A percentile compares a stretch with the other conserved stretches of the same genome.
Conservation (phyloP, 805 yeast genomes). For the Pichia manshurica region DNA sequence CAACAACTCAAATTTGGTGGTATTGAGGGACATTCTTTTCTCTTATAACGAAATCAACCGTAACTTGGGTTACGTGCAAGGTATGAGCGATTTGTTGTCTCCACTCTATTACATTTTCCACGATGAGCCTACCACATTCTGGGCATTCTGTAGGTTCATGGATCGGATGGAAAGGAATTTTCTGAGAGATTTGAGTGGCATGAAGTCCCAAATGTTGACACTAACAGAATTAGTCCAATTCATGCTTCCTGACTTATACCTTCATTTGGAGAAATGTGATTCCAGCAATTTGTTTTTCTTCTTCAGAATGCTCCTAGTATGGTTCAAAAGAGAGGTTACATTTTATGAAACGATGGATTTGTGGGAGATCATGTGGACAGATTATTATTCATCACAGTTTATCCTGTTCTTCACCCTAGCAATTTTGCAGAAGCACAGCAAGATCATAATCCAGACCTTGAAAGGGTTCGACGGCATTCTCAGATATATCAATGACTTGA, state of each 20-base stretch:
- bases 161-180: slow-evolving; percentile 93
- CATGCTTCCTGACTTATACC: slow-evolving; percentile 78
- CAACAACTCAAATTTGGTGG: slow-evolving; percentile 66
- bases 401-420: slow-evolving; percentile 85
- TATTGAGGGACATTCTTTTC: slow-evolving; percentile 68
- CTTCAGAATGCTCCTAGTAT: slow-evolving; percentile 89
- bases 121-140: slow-evolving; percentile 78
- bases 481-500: slow-evolving; percentile 86
- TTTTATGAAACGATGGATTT: slow-evolving; percentile 70
- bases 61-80: slow-evolving; percentile 93
- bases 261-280: slow-evolving; percentile 82
- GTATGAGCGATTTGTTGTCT: slow-evolving; percentile 90
- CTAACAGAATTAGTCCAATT: slow-evolving; percentile 82
- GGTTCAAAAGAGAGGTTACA: slow-evolving; percentile 88
- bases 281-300: slow-evolving; percentile 88
- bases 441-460: slow-evolving; percentile 67
- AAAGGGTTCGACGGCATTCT: slow-evolving; percentile 84
- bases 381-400: slow-evolving; percentile 78
- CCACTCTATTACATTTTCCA: slow-evolving; percentile 64
- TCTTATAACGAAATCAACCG: slow-evolving; percentile 82
- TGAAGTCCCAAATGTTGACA: slow-evolving; percentile 80
- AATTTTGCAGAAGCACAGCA: slow-evolving; percentile 80
- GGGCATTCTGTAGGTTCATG: slow-evolving; percentile 88
- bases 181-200: slow-evolving; percentile 86
- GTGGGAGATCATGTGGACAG: slow-evolving; percentile 95